Conservation (phyloP, 192 early-diverging fungal species). For the Coemansia sp. region DNA sequence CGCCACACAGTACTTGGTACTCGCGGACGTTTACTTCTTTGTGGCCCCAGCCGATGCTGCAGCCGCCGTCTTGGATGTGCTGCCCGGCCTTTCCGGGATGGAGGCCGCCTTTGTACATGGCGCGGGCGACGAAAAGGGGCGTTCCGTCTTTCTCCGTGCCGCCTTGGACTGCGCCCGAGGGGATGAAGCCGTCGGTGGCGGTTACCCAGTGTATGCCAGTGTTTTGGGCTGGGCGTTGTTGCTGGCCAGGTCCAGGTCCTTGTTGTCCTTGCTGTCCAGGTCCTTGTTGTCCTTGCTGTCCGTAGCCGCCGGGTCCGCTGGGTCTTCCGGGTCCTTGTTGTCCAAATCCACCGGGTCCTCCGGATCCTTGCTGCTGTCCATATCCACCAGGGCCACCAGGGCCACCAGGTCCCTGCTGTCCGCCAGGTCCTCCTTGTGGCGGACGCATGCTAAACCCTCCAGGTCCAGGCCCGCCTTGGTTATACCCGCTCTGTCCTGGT, state of each 20-base stretch:
- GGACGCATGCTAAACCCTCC: constrained; percentile 5
- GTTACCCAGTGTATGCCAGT: constrained; percentile 29
- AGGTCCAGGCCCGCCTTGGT: not conserved
- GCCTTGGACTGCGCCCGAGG: constrained; percentile 55
- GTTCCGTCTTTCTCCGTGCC: constrained; percentile 58
- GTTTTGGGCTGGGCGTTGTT: not conserved
- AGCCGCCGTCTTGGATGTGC: constrained; percentile 51
- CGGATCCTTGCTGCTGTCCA: not conserved
- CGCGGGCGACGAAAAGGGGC: constrained; percentile 58
- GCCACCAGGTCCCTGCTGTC: not conserved
- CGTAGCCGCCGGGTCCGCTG: constrained; percentile 1
- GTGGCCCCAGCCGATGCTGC: constrained; percentile 56
- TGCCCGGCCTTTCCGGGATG: constrained; percentile 52
- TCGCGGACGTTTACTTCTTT: constrained; percentile 52
- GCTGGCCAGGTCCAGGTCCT: not conserved
- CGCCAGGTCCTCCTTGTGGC: not conserved
- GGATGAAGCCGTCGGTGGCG: constrained; percentile 44
- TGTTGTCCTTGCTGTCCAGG: not conserved
- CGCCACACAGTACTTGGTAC: constrained; percentile 63
- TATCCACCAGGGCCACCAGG: not conserved
- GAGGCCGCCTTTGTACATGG: constrained; percentile 54
- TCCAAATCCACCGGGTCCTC: not conserved
- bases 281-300: constrained; percentile 2
- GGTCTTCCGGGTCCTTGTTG: constrained; percentile 7
- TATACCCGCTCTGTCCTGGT: constrained; percentile 2